Evolutionary conservation across 2,329 filamentous ascomycete species (phyloP).

Genomic region (Leptographium radiaticola): DNA sequence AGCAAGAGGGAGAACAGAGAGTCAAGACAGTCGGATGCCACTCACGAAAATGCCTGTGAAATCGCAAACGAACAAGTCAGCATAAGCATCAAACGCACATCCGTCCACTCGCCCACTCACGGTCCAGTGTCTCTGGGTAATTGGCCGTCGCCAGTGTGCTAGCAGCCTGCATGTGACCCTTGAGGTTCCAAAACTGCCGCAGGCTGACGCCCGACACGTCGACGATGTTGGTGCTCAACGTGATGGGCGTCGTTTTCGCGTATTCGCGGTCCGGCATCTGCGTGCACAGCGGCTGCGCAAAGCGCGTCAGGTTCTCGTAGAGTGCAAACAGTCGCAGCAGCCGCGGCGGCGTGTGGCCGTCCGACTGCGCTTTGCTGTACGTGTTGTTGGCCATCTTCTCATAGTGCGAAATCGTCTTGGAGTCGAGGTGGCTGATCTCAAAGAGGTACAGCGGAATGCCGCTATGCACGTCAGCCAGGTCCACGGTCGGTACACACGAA

Average conservation of each 20-base stretch:
- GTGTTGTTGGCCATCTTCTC: conserved; percentile 51
- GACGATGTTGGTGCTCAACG: conserved; percentile 87
- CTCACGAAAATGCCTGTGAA: conserved; percentile 6
- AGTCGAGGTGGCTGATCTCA: conserved; percentile 71
- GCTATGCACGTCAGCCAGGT: conserved; percentile 25
- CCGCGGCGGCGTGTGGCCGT: conserved; percentile 57
- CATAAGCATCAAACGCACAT: not conserved
- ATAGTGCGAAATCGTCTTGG: conserved; percentile 68
- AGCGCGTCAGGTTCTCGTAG: conserved; percentile 84
- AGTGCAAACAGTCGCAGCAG: conserved; percentile 80
- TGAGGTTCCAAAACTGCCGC: conserved; percentile 93
- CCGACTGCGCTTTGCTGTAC: conserved; percentile 47
- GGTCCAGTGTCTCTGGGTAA: conserved; percentile 86
- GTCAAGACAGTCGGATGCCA: not conserved
- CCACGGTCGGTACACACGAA: not conserved
- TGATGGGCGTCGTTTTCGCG: conserved; percentile 65
- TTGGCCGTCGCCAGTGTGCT: conserved; percentile 80
- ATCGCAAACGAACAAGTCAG: not conserved
- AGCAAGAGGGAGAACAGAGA: not conserved
- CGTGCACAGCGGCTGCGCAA: conserved; percentile 75
- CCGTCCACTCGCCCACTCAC: conserved; percentile 36
- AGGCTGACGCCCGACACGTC: conserved; percentile 80
- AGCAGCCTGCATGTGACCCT: conserved; percentile 86
- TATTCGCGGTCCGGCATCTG: conserved; percentile 58
- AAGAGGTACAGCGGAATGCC: conserved; percentile 90